Base-by-base conservation (phyloP, 2,329 filamentous ascomycete species). In the Venturia oleaginea region DNA sequence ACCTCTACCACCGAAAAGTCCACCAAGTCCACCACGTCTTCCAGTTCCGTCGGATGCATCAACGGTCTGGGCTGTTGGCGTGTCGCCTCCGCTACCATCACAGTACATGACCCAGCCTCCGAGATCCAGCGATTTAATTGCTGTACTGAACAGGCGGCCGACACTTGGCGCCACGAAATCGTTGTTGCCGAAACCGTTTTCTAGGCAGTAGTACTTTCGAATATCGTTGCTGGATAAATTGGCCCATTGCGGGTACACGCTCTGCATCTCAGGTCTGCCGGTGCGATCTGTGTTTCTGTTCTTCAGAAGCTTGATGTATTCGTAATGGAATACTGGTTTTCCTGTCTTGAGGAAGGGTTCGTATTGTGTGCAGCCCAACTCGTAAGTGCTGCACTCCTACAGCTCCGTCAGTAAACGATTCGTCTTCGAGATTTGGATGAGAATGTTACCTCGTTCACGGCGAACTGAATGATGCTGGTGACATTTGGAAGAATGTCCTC, bases 321-420 rank as follows among this genome's bases (percentile, higher is more conserved):
- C 88, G 67, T 90, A 87, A 71, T 89, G 84, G 72, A 90, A 89
- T 37, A 90, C 87, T 1, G 87, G 86, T 72, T 90, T 89, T 38
- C 79, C 78, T 4, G 80, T 81, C 13, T 79, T 69, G 65, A 86
- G 80, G 70, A 89, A 89, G 3, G 80, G 73, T 2, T 80, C 73
- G 2, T 76, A 73, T 71, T 85, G 89, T 1, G 74, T 80, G 43
- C 76, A 75, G 70, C 86, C 89, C 71, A 89, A 86, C 5, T 75
- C 66, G 68, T 84, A 84, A 70, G 86, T 68, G 37, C 81, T 79
- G 71, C 88, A 90, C 74, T 89, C 81, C 77, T 51, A 6, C 0
- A 4, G 10, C 1, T 24, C 17, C 15, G 22, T 51, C 24, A 51
- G 11, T 4, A 1, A 11, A 27, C 75, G 83, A 83, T 71, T 86